Percentiles rank a stretch among this genome's conserved stretches.
Conservation (phyloP, 164 flowering plant species). For the Euptelea pleiosperma region DNA sequence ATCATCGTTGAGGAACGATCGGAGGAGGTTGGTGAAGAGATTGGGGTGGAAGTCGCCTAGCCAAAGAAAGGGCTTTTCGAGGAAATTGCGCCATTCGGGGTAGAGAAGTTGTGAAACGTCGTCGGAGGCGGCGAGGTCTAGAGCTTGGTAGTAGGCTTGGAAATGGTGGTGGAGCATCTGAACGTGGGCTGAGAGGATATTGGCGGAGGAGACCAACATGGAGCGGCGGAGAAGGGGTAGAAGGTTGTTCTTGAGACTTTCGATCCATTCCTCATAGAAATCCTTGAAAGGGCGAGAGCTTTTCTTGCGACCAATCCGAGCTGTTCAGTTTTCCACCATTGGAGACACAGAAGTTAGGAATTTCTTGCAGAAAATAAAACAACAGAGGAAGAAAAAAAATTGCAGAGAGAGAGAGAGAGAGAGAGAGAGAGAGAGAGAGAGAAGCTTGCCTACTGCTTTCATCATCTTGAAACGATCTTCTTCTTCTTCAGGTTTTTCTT, state of each 20-base stretch:
- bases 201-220: slow-evolving; percentile 27
- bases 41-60: slow-evolving; percentile 78
- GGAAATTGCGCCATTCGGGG: slow-evolving; percentile 61
- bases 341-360: background rate
- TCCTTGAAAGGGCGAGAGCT: slow-evolving; percentile 45
- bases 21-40: slow-evolving; percentile 61
- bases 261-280: slow-evolving; percentile 57
- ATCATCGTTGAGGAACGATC: slow-evolving; percentile 41
- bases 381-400: background rate
- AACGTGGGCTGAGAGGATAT: slow-evolving; percentile 40
- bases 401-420: background rate
- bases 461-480: slow-evolving; percentile 10
- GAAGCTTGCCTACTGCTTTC: slow-evolving; percentile 14
- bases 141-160: slow-evolving; percentile 58
- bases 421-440: slow-evolving; percentile 2
- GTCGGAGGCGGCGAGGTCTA: slow-evolving; percentile 54
- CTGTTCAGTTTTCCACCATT: slow-evolving; percentile 12
- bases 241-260: slow-evolving; percentile 41
- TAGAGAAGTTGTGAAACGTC: slow-evolving; percentile 51
- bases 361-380: too few species aligned
- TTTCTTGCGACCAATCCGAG: slow-evolving; percentile 37
- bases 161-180: slow-evolving; percentile 54
- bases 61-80: slow-evolving; percentile 76
- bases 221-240: slow-evolving; percentile 52
- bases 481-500: background rate